Evolutionary conservation across 495 filamentous ascomycete species (phyloP).

Genomic region (Echria macrotheca): DNA sequence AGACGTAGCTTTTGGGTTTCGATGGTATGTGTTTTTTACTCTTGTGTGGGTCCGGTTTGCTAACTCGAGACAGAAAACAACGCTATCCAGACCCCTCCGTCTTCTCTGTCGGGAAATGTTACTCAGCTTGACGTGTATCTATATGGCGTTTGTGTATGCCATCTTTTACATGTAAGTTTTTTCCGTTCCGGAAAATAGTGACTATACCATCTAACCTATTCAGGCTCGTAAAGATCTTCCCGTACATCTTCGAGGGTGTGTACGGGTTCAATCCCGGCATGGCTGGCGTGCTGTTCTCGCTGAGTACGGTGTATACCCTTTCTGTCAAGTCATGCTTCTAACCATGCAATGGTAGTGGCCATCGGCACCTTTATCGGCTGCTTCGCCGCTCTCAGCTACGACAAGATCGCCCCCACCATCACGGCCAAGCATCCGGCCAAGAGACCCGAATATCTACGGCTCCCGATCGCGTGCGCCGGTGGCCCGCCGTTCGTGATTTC

Average conservation of each 20-base stretch:
- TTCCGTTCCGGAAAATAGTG: too few relatives aligned
- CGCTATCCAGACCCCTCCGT: constrained; percentile 41
- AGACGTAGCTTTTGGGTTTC: constrained; percentile 14
- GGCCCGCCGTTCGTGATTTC: constrained; percentile 53
- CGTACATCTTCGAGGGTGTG: constrained; percentile 48
- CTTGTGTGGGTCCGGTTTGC: not conserved
- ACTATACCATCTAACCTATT: too few relatives aligned
- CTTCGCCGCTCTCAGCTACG: constrained; percentile 38
- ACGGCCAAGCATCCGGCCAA: constrained; percentile 14
- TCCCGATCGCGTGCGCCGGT: constrained; percentile 57
- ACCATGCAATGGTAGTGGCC: constrained; percentile 25
- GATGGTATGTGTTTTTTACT: constrained; percentile 15
- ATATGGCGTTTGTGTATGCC: constrained; percentile 57
- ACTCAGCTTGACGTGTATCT: constrained; percentile 57
- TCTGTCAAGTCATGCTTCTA: not conserved
- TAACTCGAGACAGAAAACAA: constrained; percentile 15
- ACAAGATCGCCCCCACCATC: constrained; percentile 21
- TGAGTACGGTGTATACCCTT: constrained; percentile 10
- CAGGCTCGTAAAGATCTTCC: constrained; percentile 51
- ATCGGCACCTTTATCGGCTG: constrained; percentile 47
- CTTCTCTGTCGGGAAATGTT: constrained; percentile 58
- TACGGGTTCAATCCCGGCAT: constrained; percentile 36
- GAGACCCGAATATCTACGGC: constrained; percentile 53
- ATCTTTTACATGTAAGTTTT: constrained; percentile 59
- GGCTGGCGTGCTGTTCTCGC: constrained; percentile 27